Percentiles rank a stretch among this genome's conserved stretches.
These are phyloP conservation scores for Tetradesmus obliquus DNA, from an alignment of 139 green algal species.

Conservation along the genomic window DNA sequence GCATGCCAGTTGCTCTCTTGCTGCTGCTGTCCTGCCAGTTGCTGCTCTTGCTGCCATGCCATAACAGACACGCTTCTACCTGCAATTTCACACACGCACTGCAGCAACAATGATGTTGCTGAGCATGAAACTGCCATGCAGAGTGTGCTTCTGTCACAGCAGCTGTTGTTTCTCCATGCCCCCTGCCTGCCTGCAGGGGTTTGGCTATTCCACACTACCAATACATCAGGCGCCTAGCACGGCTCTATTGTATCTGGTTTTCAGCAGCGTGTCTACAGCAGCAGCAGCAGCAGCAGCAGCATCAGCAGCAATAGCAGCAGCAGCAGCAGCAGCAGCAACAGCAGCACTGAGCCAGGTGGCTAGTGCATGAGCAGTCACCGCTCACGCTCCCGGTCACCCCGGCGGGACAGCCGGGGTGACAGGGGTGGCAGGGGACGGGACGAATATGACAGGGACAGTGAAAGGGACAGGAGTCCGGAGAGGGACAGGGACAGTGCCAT, in stretches of 20 bases:
- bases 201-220: background rate
- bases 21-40: constrained; percentile 1
- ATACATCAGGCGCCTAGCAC: background rate
- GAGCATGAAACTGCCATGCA: background rate
- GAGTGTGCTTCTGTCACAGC: background rate
- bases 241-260: background rate
- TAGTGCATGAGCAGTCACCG: background rate
- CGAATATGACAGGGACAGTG: background rate
- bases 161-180: too few relatives aligned
- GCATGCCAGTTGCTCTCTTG: background rate
- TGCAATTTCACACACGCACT: background rate
- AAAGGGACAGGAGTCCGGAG: background rate
- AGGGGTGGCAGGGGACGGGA: background rate
- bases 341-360: background rate
- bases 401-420: background rate
- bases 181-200: background rate
- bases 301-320: background rate
- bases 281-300: background rate
- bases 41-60: background rate
- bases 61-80: background rate
- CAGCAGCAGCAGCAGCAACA: background rate
- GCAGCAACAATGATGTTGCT: background rate
- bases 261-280: background rate
- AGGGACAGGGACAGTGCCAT: background rate
- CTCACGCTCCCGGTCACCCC: background rate